Evolutionary conservation across 2,329 filamentous ascomycete genomes (phyloP).

Genomic region (Microsporum ferrugineum): DNA sequence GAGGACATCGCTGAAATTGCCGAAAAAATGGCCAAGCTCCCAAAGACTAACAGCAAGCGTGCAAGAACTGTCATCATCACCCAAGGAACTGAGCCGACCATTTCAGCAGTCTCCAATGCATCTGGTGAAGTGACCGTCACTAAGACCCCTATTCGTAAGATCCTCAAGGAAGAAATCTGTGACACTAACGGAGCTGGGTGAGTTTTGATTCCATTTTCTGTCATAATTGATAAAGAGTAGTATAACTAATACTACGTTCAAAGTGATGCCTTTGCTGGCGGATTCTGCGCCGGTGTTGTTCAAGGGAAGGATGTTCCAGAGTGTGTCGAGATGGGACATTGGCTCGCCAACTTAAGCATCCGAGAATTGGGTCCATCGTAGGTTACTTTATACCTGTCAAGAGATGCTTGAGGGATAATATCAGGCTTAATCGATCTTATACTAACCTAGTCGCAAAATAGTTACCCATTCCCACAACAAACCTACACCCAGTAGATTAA

Average conservation of each 20-base stretch:
- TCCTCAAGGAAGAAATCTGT: slow-evolving; percentile 67
- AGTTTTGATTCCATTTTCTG: slow-evolving; percentile 17
- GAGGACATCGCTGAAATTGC: slow-evolving; percentile 77
- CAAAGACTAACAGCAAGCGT: slow-evolving; percentile 81
- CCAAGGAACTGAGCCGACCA: slow-evolving; percentile 81
- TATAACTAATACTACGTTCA: background rate
- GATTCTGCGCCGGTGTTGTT: slow-evolving; percentile 80
- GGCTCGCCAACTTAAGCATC: slow-evolving; percentile 88
- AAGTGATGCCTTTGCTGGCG: slow-evolving; percentile 88
- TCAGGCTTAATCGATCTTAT: background rate
- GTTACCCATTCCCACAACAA: slow-evolving; percentile 74
- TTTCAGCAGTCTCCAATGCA: slow-evolving; percentile 64
- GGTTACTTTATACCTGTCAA: slow-evolving; percentile 33
- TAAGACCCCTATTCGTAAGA: slow-evolving; percentile 70
- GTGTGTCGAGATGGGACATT: slow-evolving; percentile 84
- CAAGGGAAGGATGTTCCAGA: slow-evolving; percentile 69
- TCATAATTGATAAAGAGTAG: background rate
- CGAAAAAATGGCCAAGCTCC: slow-evolving; percentile 70
- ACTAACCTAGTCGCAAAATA: slow-evolving; percentile 26
- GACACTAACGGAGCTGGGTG: slow-evolving; percentile 89
- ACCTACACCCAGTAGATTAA: slow-evolving; percentile 45
- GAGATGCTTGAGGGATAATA: no score
- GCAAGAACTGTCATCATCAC: slow-evolving; percentile 84
- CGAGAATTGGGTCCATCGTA: slow-evolving; percentile 93
- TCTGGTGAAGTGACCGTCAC: slow-evolving; percentile 54